Percentiles rank a stretch among this genome's conserved stretches.
Evolutionary conservation across 2,329 filamentous ascomycete genomes (phyloP).

Genomic region (Aurifilum marmelostoma): DNA sequence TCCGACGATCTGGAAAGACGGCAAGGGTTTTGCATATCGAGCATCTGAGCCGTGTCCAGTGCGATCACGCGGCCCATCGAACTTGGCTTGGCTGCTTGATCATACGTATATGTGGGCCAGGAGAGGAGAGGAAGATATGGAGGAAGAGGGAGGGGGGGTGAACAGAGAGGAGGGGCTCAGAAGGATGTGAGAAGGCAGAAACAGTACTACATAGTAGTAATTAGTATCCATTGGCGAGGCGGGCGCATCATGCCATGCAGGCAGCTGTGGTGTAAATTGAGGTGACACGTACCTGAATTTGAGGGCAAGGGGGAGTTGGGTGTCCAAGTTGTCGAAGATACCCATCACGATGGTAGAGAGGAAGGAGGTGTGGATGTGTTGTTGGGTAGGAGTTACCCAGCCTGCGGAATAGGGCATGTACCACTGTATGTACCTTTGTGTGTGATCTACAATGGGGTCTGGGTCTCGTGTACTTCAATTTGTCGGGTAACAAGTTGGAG

Average conservation of each 20-base stretch:
- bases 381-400: background rate
- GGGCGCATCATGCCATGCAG: background rate
- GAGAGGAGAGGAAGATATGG: background rate
- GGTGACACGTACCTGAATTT: background rate
- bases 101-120: background rate
- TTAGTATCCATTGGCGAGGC: background rate
- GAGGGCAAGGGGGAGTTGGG: background rate
- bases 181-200: background rate
- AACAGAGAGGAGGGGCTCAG: no score
- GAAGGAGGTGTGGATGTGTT: background rate
- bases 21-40: slow-evolving; percentile 2
- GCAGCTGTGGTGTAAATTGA: background rate
- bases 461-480: background rate
- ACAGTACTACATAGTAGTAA: background rate
- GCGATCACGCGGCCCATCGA: background rate
- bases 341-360: background rate
- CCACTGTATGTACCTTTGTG: background rate
- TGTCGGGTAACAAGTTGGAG: no score
- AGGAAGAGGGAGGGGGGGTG: no score
- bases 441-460: no score
- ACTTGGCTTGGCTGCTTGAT: background rate
- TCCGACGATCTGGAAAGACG: slow-evolving; percentile 3
- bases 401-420: background rate
- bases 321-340: background rate
- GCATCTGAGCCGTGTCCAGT: slow-evolving; percentile 1